Evolutionary conservation across 257 asterid species (phyloP), one percentile per base, ranked within the genome.

Genomic region (Sherardia arvensis): DNA sequence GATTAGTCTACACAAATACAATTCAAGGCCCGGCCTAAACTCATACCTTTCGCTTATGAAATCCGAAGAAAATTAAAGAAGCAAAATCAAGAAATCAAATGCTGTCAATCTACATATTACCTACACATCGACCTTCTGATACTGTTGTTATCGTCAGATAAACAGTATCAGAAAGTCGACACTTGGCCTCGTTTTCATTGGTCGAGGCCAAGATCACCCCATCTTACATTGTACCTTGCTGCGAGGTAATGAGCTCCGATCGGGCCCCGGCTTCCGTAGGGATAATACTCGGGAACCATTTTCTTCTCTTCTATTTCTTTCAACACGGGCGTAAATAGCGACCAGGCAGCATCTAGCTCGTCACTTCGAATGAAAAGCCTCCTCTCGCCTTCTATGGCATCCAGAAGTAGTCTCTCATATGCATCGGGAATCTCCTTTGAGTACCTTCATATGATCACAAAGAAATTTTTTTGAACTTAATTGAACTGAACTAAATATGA

Each of bases 391-490:
- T 88, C 99, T 26, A 89, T 68, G 17, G 99, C 97, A 48, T 92
- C 99, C 18, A 92, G 86, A 60, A 92, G 87, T 32, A 92, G 95
- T 66, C 97, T 81, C 80, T 89, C 99, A 22, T 92, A 92, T 33
- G 99, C 99, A 82, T 89, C 97, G 0, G 99, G 99, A 64, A 92
- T 92, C 88, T 89, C 99, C 78, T 84, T 89, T 0, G 88, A 70
- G 87, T 92, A 92, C 60, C 99, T 92, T 23, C 28, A 73, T 20
- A 61, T n/a, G 47, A 38, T 12, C 3, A 11, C 6, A 38, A 10
- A 38, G 18, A 38, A 10, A 38, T 1, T 0, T 38, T 12, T 0
- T 3, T 32, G 34, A 2, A 32, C 34, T 1, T 4, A 32, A 32
- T 32, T 32, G 34, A 32, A 32, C 34, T 32, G 34, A 32, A 32